These are phyloP conservation scores for Psilocybe mexicana DNA, from an alignment of 1,284 basidiomycete genomes.

Conservation along the genomic window DNA sequence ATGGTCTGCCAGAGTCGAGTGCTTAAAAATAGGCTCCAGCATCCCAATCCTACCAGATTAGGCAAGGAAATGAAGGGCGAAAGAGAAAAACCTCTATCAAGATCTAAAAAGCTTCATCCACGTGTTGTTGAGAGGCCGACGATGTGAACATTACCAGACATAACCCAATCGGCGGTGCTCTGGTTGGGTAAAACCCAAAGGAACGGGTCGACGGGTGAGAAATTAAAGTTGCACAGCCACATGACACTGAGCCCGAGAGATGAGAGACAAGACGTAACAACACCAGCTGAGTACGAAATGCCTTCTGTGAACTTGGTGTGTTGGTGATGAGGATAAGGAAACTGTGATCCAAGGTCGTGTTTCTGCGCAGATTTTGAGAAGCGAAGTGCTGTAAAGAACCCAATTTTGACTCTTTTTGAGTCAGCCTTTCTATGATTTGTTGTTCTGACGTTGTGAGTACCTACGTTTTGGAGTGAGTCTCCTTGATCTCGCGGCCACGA, in stretches of 20 bases:
- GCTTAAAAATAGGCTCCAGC: slow-evolving; percentile 13
- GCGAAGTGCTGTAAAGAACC: not conserved
- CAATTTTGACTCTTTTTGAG: not conserved
- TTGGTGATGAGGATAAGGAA: slow-evolving; percentile 3
- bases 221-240: slow-evolving; percentile 17
- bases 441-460: not conserved
- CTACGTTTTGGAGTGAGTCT: not conserved
- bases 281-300: slow-evolving; percentile 13
- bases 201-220: slow-evolving; percentile 14
- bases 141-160: slow-evolving; percentile 15
- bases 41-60: slow-evolving; percentile 9
- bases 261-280: slow-evolving; percentile 6
- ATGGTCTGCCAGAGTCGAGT: slow-evolving; percentile 14
- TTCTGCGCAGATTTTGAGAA: slow-evolving; percentile 17
- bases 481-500: not conserved
- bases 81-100: slow-evolving; percentile 13
- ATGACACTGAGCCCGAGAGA: slow-evolving; percentile 9
- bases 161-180: slow-evolving; percentile 18
- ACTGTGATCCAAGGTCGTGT: slow-evolving; percentile 1
- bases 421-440: not conserved
- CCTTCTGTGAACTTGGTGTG: slow-evolving; percentile 4
- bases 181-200: slow-evolving; percentile 11
- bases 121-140: slow-evolving; percentile 23
- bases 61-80: slow-evolving; percentile 7
- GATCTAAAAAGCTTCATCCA: slow-evolving; percentile 22